Base-by-base conservation (phyloP, 495 filamentous ascomycete species). In the Apodospora peruviana region DNA sequence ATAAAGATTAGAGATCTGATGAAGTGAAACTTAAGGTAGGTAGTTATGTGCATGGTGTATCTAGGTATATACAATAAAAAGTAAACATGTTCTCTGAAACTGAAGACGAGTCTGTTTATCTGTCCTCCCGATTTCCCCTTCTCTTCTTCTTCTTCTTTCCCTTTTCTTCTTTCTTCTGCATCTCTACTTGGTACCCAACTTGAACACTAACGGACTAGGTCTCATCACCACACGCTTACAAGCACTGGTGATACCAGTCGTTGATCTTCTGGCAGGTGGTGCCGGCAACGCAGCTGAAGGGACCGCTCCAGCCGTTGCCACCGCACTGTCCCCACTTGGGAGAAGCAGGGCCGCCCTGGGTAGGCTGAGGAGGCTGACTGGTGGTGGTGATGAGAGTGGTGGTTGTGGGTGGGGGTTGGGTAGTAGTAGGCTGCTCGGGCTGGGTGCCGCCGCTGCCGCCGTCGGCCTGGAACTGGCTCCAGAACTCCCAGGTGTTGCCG, bases 291-390 rank as follows among this genome's bases (percentile, higher is more conserved):
- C 68, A 71, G 9, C 49, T 66, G 5, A 57, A 55, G 12, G 51
- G 52, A 2, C 71, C 71, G 23, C 54, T 67, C 54, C 56, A 77
- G 3, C 60, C 64, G 17, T 47, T 52, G 4, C 72, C 72, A 37
- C 68, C 72, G 40, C 72, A 75, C 60, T 76, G 71, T 14, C 55
- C 59, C 27, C 56, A 74, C 24, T 69, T 66, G 14, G 46, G 46
- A 10, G 51, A 37, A 17, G 51, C 43, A 14, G 46, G 51, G 5
- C 36, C 51, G 5, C 23, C 18, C 24, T 38, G 37, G 1, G 45
- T 53, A 3, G 39, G 51, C 45, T 52, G 36, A 4, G 41, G 42
- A 14, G 34, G 20, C 22, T 17, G 45, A 4, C 29, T 8, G 23
- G 51, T 53, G 8, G 36, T 22, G 21, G 46, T 49, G 23, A 45